A percentile compares a stretch with the other conserved stretches of the same genome.
phyloP scores from a whole-genome alignment of 192 early-diverging fungal genomes.

The Coemansia umbellata region DNA sequence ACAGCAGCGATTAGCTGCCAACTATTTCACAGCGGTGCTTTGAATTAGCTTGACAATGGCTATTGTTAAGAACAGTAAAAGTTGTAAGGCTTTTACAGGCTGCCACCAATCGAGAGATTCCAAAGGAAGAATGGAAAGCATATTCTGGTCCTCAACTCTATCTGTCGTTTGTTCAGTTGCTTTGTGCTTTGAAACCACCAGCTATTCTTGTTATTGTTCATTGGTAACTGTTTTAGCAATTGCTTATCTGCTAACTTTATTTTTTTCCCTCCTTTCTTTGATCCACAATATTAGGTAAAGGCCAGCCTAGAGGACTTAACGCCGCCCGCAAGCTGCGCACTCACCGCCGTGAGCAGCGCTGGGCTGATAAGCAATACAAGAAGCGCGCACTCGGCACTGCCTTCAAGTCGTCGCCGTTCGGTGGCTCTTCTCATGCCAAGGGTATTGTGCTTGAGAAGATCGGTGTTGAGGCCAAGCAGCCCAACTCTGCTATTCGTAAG shows the following conservation, averaged over 20 bases:
- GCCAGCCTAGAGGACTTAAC: conserved; percentile 98
- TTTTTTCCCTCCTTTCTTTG: neutral
- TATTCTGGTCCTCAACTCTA: too few species aligned
- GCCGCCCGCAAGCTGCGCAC: conserved; percentile 97
- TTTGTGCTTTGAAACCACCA: too few species aligned
- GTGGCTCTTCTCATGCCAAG: conserved; percentile 99
- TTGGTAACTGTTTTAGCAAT: too few species aligned
- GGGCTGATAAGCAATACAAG: conserved; percentile 99
- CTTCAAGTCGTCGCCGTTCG: conserved; percentile 97
- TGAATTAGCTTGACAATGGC: too few species aligned
- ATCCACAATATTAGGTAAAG: conserved; percentile 48
- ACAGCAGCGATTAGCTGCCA: too few species aligned
- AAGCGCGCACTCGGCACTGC: conserved; percentile 97
- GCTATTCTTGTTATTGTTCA: too few species aligned
- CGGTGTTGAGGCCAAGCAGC: conserved; percentile 99
- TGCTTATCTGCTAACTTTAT: neutral
- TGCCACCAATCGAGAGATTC: too few species aligned
- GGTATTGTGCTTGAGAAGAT: conserved; percentile 99
- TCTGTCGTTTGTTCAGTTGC: too few species aligned
- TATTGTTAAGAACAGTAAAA: too few species aligned
- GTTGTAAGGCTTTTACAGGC: too few species aligned
- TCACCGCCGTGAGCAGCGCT: conserved; percentile 96
- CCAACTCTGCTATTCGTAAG: conserved; percentile 99
- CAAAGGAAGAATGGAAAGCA: too few species aligned
- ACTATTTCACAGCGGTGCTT: too few species aligned